A percentile compares a stretch with the other conserved stretches of the same genome.
phyloP scores from a whole-genome alignment of 306 rosid species.

The Elaeagnus macrophylla region DNA sequence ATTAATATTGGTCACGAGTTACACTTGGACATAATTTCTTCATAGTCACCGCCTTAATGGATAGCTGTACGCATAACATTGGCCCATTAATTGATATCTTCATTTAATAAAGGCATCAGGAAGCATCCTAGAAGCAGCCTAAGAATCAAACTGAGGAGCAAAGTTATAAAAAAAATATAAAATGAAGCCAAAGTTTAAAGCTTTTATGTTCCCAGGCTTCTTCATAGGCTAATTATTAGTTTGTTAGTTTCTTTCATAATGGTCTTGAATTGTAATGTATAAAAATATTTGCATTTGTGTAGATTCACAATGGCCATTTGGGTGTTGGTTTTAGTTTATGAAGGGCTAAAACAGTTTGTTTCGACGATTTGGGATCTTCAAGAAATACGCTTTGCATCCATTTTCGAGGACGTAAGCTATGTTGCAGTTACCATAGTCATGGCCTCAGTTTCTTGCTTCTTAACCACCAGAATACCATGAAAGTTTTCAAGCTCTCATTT shows the following conservation, averaged over 20 bases:
- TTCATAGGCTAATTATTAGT: background rate
- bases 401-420: conserved; percentile 19
- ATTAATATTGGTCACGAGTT: too few species aligned
- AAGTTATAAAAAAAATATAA: background rate
- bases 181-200: background rate
- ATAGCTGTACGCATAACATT: too few species aligned
- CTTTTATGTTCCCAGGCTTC: background rate
- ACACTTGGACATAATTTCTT: too few species aligned
- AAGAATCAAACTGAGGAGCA: background rate
- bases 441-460: conserved; percentile 31
- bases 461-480: conserved; percentile 19
- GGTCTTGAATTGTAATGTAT: background rate
- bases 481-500: background rate
- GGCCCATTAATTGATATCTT: too few species aligned
- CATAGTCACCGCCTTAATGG: too few species aligned
- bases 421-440: conserved; percentile 17
- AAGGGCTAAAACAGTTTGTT: conserved; percentile 25
- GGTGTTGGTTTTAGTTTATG: conserved; percentile 5
- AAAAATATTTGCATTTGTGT: background rate
- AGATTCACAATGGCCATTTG: conserved; percentile 15
- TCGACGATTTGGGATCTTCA: conserved; percentile 43
- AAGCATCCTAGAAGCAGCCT: conserved; percentile 32
- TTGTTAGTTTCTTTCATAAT: background rate
- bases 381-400: conserved; percentile 34
- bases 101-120: conserved; percentile 4